A percentile compares a stretch with the other conserved stretches of the same genome.
phyloP scores from a whole-genome alignment of 2,329 filamentous ascomycete genomes.

The Curvularia lunata region DNA sequence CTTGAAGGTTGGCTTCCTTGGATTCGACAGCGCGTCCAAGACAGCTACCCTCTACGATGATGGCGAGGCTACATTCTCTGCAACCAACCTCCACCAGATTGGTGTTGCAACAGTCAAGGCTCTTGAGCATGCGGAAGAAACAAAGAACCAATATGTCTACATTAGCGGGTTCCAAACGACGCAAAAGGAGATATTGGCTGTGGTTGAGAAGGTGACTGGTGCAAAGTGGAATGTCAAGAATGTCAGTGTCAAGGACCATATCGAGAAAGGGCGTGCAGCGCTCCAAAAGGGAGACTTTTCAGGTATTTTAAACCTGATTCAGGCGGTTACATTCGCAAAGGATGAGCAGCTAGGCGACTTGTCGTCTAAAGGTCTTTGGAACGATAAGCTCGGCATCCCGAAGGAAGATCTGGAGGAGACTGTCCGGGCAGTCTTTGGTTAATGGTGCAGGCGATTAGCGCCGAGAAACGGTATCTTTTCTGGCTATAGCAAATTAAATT shows the following conservation, averaged over 20 bases:
- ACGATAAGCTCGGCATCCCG: slow-evolving; percentile 51
- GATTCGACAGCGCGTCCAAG: slow-evolving; percentile 58
- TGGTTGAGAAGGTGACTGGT: slow-evolving; percentile 61
- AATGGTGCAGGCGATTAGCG: neutral
- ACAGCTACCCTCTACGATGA: slow-evolving; percentile 63
- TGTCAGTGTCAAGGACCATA: slow-evolving; percentile 42
- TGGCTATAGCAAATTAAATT: neutral
- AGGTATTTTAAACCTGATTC: slow-evolving; percentile 31
- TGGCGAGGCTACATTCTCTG: slow-evolving; percentile 60
- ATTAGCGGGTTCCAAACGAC: slow-evolving; percentile 64
- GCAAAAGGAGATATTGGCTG: slow-evolving; percentile 63
- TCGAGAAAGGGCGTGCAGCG: slow-evolving; percentile 43
- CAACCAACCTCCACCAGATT: slow-evolving; percentile 60
- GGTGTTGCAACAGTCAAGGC: slow-evolving; percentile 60
- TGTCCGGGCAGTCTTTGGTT: slow-evolving; percentile 25
- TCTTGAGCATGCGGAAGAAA: slow-evolving; percentile 58
- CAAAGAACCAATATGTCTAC: slow-evolving; percentile 64
- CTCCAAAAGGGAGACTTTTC: slow-evolving; percentile 46
- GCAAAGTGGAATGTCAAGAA: slow-evolving; percentile 58
- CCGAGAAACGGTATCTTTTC: neutral
- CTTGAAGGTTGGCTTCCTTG: slow-evolving; percentile 58
- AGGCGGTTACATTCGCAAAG: slow-evolving; percentile 24
- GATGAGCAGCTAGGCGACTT: slow-evolving; percentile 35
- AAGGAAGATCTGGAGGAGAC: slow-evolving; percentile 50
- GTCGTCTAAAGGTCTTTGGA: slow-evolving; percentile 40